Evolutionary conservation across 1,284 basidiomycete genomes (phyloP).

Genomic region (Cutaneotrichosporon mucoides): DNA sequence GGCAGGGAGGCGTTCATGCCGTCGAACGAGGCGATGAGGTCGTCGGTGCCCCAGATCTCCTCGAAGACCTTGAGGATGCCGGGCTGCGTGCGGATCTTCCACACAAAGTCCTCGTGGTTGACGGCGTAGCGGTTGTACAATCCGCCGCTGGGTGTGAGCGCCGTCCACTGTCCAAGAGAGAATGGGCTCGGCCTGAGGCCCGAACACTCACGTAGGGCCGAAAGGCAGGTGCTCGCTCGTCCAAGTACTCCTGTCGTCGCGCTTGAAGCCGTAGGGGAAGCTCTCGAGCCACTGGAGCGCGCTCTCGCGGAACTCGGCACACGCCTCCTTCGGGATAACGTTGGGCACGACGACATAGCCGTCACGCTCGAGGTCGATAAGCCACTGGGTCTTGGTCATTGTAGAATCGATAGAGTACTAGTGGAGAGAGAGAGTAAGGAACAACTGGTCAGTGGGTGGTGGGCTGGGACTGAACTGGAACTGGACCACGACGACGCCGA

Average conservation of each 20-base stretch:
- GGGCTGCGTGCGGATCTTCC: constrained; percentile 37
- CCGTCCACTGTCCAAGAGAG: too few relatives aligned
- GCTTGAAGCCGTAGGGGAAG: constrained; percentile 37
- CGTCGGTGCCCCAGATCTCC: constrained; percentile 42
- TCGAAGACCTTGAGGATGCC: constrained; percentile 35
- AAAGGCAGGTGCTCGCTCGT: constrained; percentile 32
- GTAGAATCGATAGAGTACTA: background rate
- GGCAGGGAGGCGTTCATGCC: constrained; percentile 26
- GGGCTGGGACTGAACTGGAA: too few relatives aligned
- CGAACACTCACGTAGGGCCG: constrained; percentile 21
- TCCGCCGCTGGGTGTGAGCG: constrained; percentile 20
- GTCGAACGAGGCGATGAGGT: constrained; percentile 42
- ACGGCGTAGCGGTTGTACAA: constrained; percentile 33
- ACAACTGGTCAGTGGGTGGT: too few relatives aligned
- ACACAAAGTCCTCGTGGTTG: constrained; percentile 41
- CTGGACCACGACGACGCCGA: too few relatives aligned
- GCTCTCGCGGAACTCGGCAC: constrained; percentile 18
- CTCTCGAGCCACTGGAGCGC: constrained; percentile 28
- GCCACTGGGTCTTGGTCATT: constrained; percentile 23
- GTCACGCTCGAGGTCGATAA: constrained; percentile 23
- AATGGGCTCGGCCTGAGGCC: too few relatives aligned
- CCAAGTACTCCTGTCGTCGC: constrained; percentile 38
- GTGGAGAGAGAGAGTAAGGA: too few relatives aligned
- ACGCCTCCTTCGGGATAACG: constrained; percentile 14
- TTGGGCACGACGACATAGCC: constrained; percentile 26